These are phyloP conservation scores for Eragrostis tef DNA, from an alignment of 202 grass and related monocot genomes.

Conservation along the genomic window DNA sequence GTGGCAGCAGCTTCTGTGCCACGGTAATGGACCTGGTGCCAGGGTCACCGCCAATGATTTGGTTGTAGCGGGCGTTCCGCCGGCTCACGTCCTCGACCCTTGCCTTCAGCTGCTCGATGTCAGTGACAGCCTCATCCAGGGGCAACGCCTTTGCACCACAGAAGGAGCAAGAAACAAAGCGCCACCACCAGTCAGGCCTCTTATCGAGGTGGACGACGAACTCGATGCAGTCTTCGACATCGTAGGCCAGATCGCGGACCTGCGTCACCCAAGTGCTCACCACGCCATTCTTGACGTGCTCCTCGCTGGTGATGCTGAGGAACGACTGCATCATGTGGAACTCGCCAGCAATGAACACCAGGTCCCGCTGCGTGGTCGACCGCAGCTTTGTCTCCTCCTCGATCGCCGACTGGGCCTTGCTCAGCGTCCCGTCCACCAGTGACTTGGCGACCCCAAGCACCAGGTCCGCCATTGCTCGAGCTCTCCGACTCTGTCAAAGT, in stretches of 20 bases:
- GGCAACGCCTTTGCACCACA: neutral
- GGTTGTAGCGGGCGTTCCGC: neutral
- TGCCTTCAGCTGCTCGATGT: neutral
- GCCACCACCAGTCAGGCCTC: neutral
- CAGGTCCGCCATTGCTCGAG: too few relatives aligned
- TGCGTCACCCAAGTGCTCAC: conserved; percentile 39
- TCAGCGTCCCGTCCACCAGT: too few relatives aligned
- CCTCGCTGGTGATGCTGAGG: neutral
- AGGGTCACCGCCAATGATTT: neutral
- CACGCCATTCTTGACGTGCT: neutral
- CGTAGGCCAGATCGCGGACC: conserved; percentile 31
- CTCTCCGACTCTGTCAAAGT: too few relatives aligned
- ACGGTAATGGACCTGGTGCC: too few relatives aligned
- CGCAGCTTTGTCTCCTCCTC: too few relatives aligned
- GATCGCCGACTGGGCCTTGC: too few relatives aligned
- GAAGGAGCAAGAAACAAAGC: neutral
- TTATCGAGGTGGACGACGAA: conserved; percentile 36
- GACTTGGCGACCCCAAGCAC: too few relatives aligned
- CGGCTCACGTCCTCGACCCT: neutral
- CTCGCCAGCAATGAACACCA: too few relatives aligned
- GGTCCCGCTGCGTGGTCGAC: too few relatives aligned
- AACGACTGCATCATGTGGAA: too few relatives aligned
- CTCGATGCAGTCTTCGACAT: conserved; percentile 42
- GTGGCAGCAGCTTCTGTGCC: neutral
- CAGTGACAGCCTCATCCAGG: neutral